phyloP scores from a whole-genome alignment of 2,329 filamentous ascomycete species.

The Passalora sequoiae region DNA sequence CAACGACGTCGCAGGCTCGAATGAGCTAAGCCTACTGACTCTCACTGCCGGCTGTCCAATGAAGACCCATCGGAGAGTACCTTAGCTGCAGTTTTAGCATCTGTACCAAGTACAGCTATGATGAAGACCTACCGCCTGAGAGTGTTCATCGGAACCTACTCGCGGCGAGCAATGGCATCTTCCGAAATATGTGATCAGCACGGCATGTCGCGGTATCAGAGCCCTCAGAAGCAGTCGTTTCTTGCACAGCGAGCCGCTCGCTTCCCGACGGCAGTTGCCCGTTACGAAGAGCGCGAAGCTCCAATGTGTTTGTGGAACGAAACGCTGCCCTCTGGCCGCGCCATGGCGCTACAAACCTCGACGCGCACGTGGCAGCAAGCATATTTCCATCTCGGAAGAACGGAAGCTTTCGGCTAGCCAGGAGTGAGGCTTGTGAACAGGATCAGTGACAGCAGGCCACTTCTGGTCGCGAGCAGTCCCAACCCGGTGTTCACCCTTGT shows the following conservation, averaged over 20 bases:
- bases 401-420: neutral
- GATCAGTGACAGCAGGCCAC: constrained; percentile 1
- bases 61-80: constrained; percentile 6
- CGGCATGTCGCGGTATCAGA: too few species aligned
- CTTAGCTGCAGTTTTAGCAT: constrained; percentile 3
- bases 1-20: too few species aligned
- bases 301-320: too few species aligned
- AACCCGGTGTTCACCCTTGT: constrained; percentile 7
- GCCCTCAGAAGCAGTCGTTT: too few species aligned
- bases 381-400: constrained; percentile 1
- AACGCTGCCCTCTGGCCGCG: neutral
- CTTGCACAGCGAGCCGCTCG: too few species aligned
- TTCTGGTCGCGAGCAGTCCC: constrained; percentile 1
- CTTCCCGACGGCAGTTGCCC: too few species aligned
- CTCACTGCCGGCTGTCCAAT: constrained; percentile 10
- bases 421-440: neutral
- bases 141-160: too few species aligned
- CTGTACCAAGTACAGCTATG: too few species aligned
- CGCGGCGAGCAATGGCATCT: too few species aligned
- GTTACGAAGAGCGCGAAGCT: too few species aligned
- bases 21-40: too few species aligned
- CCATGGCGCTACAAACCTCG: neutral
- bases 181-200: neutral
- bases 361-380: constrained; percentile 6
- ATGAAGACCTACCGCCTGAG: too few species aligned